These are phyloP conservation scores for Exophiala oligosperma DNA, from an alignment of 2,329 filamentous ascomycete genomes.

Conservation along the genomic window DNA sequence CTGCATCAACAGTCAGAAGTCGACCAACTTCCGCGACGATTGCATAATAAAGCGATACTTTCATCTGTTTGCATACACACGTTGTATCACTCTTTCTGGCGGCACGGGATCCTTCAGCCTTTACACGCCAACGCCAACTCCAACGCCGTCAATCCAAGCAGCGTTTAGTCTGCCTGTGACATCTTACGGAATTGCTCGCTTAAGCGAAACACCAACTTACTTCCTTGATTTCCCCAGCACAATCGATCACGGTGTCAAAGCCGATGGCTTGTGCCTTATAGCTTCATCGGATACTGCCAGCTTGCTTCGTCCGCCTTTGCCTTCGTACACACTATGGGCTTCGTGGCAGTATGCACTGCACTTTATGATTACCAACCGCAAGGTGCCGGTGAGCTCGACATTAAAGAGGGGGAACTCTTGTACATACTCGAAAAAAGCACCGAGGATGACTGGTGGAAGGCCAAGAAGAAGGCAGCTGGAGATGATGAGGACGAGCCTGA, in stretches of 20 bases:
- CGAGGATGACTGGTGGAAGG: slow-evolving; percentile 91
- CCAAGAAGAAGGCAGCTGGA: slow-evolving; percentile 80
- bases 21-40: background rate
- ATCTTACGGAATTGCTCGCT: background rate
- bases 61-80: background rate
- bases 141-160: background rate
- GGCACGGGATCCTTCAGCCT: background rate
- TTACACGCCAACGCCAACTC: background rate
- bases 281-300: background rate
- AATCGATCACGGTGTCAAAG: background rate
- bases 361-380: slow-evolving; percentile 92
- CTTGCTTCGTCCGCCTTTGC: background rate
- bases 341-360: slow-evolving; percentile 86
- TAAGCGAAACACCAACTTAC: background rate
- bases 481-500: slow-evolving; percentile 90
- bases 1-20: background rate
- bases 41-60: background rate
- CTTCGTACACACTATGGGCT: slow-evolving; percentile 66
- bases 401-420: slow-evolving; percentile 82
- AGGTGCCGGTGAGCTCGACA: slow-evolving; percentile 78
- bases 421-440: slow-evolving; percentile 81
- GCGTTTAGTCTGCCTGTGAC: background rate
- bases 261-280: background rate
- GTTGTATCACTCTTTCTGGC: background rate
- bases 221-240: background rate